phyloP scores from a whole-genome alignment of 73 alveolate species.

The Blepharisma japonicum region DNA sequence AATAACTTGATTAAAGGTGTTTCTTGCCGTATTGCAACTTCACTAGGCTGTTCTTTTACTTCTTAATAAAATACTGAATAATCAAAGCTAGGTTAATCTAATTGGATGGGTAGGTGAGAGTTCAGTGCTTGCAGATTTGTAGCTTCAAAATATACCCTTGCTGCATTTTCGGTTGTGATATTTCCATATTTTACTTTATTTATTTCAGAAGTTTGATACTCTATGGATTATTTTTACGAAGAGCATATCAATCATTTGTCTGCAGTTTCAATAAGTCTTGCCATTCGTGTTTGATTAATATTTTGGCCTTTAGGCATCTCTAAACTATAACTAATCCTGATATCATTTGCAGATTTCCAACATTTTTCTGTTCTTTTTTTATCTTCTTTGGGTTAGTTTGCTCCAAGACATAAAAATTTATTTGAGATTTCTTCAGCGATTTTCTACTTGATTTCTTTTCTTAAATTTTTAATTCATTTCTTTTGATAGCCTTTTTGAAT shows the following conservation, averaged over 20 bases:
- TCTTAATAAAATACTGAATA: conserved; percentile 81
- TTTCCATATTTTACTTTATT: conserved; percentile 32
- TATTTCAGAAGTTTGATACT: not conserved
- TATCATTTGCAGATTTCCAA: too few relatives aligned
- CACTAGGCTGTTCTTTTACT: conserved; percentile 64
- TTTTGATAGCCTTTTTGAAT: not conserved
- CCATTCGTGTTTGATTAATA: too few relatives aligned
- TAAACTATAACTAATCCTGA: too few relatives aligned
- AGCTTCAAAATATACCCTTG: conserved; percentile 46
- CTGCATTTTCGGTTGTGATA: conserved; percentile 18
- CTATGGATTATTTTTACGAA: too few relatives aligned
- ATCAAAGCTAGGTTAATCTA: conserved; percentile 68
- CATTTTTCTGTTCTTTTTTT: not conserved
- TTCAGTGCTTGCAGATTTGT: conserved; percentile 40
- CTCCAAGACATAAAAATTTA: not conserved
- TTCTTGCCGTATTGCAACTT: conserved; percentile 68
- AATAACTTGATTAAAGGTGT: conserved; percentile 34
- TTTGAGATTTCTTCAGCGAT: not conserved
- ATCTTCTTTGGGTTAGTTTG: not conserved
- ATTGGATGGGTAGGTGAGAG: conserved; percentile 60
- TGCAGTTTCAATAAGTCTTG: too few relatives aligned
- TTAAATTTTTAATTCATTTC: not conserved
- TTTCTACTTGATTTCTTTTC: not conserved
- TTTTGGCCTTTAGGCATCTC: too few relatives aligned
- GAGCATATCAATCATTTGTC: too few relatives aligned